Conservation (phyloP, 768 basidiomycete species). For the Lactarius hengduanensis region DNA sequence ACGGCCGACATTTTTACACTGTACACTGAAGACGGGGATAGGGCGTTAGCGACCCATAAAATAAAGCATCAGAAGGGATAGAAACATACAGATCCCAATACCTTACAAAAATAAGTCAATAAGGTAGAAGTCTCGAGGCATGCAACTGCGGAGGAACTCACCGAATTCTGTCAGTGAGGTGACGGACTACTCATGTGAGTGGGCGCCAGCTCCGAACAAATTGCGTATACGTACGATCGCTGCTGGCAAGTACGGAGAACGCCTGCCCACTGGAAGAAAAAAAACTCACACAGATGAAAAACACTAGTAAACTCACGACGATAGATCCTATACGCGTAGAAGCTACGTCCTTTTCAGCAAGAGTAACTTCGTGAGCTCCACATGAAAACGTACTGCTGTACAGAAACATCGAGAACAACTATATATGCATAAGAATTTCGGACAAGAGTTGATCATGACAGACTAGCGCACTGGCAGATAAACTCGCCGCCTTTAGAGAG, state of each 20-base stretch:
- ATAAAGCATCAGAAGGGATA: not conserved
- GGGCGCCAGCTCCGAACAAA: no score
- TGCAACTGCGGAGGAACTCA: not conserved
- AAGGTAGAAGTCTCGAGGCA: not conserved
- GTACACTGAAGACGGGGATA: not conserved
- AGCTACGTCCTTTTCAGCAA: not conserved
- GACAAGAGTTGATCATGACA: not conserved
- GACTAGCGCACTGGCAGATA: not conserved
- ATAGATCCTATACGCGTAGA: not conserved
- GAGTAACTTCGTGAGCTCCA: not conserved
- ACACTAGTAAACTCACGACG: not conserved
- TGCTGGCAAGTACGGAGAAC: no score
- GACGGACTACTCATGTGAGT: no score
- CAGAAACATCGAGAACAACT: not conserved
- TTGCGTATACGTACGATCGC: no score
- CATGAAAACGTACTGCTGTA: not conserved
- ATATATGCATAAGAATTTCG: not conserved
- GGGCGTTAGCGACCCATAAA: not conserved
- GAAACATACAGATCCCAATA: not conserved
- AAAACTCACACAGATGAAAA: not conserved
- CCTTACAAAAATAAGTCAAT: not conserved
- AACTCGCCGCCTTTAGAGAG: not conserved
- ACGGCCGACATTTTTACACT: not conserved
- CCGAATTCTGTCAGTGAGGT: not conserved
- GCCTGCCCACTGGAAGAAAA: no score